These are phyloP conservation scores for Gracilaria gracilis DNA, from an alignment of 23 red algal genomes.

Conservation along the genomic window DNA sequence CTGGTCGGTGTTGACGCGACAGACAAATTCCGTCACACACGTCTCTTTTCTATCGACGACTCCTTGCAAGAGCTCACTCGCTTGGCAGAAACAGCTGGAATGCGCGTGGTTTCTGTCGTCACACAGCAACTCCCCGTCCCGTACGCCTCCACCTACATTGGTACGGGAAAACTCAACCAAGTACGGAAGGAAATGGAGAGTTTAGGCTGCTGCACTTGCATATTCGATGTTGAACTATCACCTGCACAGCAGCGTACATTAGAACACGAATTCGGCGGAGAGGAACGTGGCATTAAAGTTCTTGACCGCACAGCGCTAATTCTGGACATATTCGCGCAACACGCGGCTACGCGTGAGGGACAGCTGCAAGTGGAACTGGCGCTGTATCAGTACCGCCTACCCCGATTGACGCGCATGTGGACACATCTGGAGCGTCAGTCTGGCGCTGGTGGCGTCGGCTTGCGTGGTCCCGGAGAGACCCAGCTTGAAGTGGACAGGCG, in stretches of 20 bases:
- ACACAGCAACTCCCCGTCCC: conserved; percentile 68
- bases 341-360: conserved; percentile 90
- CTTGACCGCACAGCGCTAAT: conserved; percentile 98
- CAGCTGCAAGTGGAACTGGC: conserved; percentile 95
- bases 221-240: conserved; percentile 92
- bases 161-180: conserved; percentile 88
- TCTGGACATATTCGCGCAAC: conserved; percentile 99
- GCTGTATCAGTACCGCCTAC: conserved; percentile 95
- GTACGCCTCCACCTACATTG: conserved; percentile 82
- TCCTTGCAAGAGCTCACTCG: conserved; percentile 83
- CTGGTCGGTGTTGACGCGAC: conserved; percentile 64
- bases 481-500: conserved; percentile 93
- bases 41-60: conserved; percentile 61
- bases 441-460: conserved; percentile 86
- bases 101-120: conserved; percentile 80
- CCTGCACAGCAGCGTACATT: conserved; percentile 93
- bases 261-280: conserved; percentile 84
- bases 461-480: conserved; percentile 96
- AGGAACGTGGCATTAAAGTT: conserved; percentile 86
- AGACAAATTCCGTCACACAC: conserved; percentile 5
- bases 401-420: conserved; percentile 89
- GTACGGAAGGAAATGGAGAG: conserved; percentile 64
- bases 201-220: conserved; percentile 71
- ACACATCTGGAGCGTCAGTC: conserved; percentile 95
- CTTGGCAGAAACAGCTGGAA: conserved; percentile 89